Percentiles rank a stretch among this genome's conserved stretches.
phyloP scores from a whole-genome alignment of 148 eudicot species.

The Heliosperma pusillum region DNA sequence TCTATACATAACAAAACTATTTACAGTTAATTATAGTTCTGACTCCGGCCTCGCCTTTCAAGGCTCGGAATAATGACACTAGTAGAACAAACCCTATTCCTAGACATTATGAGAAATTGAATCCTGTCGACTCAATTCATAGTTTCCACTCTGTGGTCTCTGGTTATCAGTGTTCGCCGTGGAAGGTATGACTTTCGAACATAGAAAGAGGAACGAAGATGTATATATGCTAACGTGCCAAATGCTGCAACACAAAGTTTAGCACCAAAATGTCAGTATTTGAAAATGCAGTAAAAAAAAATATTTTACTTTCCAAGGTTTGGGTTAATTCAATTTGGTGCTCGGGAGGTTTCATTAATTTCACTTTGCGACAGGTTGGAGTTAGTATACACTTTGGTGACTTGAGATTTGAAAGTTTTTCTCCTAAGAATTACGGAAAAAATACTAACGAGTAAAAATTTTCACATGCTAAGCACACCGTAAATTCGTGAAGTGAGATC shows the following conservation, averaged over 20 bases:
- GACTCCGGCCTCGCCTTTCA: not conserved
- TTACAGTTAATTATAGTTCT: not conserved
- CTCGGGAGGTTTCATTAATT: no score
- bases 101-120: conserved; percentile 39
- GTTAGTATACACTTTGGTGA: no score
- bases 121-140: conserved; percentile 72
- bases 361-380: no score
- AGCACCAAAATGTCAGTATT: not conserved
- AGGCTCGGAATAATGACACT: not conserved
- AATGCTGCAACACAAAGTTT: conserved; percentile 50
- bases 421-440: no score
- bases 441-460: no score
- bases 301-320: no score
- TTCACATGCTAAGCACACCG: no score
- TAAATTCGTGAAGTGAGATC: no score
- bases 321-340: no score
- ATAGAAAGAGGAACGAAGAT: conserved; percentile 84
- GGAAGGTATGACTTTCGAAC: conserved; percentile 49
- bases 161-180: conserved; percentile 28
- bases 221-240: conserved; percentile 85
- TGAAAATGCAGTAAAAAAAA: not conserved
- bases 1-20: not conserved
- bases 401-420: no score
- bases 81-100: conserved; percentile 2
- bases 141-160: conserved; percentile 32